These are phyloP conservation scores for Fomitopsis palustris DNA, from an alignment of 1,284 basidiomycete genomes.

Conservation along the genomic window DNA sequence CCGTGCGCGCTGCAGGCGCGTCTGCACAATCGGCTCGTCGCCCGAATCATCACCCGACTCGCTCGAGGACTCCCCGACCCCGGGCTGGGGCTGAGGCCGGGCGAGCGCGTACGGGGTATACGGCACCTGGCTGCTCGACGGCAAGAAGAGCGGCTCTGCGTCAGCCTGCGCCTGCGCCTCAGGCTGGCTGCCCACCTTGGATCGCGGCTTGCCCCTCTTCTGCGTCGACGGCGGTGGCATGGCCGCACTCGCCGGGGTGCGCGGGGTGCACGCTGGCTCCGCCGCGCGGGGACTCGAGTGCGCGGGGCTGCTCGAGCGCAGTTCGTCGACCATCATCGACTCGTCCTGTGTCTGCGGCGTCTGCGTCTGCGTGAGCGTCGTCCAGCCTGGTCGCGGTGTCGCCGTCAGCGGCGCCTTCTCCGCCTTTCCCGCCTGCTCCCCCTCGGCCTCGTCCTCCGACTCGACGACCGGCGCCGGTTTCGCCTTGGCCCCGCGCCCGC, in stretches of 20 bases:
- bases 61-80: conserved; percentile 10
- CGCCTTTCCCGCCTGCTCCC: too few relatives aligned
- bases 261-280: background rate
- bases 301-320: conserved; percentile 34
- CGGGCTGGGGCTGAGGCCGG: conserved; percentile 8
- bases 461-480: background rate
- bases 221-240: background rate
- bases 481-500: conserved; percentile 6
- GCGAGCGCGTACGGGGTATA: conserved; percentile 11
- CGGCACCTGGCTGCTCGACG: conserved; percentile 27
- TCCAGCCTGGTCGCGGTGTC: conserved; percentile 15
- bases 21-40: conserved; percentile 3
- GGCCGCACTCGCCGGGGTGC: background rate
- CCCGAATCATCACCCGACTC: conserved; percentile 38
- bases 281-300: conserved; percentile 5
- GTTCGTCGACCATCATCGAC: conserved; percentile 34
- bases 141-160: conserved; percentile 29
- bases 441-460: background rate
- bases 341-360: conserved; percentile 11
- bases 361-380: conserved; percentile 11
- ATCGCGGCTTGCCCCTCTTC: background rate
- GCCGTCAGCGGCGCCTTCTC: background rate
- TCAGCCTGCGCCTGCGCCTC: background rate
- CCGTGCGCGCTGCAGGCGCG: conserved; percentile 19
- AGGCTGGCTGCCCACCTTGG: background rate